These are phyloP conservation scores for Ganoderma lingzhi DNA, from an alignment of 1,284 basidiomycete species.

Conservation along the genomic window DNA sequence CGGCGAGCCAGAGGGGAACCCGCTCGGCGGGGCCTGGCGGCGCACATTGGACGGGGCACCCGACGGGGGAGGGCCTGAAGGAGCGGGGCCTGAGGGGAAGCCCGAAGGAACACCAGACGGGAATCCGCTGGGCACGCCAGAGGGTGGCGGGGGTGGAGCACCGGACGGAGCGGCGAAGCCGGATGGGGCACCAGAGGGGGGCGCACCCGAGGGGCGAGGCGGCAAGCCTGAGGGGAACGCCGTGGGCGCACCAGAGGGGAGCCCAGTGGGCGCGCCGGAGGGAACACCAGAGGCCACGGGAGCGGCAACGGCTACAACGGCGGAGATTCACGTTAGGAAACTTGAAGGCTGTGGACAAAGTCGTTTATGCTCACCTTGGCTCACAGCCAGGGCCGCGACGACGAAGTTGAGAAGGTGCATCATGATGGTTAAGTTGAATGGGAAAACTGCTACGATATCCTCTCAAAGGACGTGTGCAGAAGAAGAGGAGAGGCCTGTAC, in stretches of 20 bases:
- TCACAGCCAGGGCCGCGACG: not conserved
- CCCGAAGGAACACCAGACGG: not conserved
- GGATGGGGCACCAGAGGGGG: too few relatives aligned
- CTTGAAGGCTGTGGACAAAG: not conserved
- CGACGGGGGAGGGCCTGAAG: not conserved
- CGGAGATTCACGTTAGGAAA: not conserved
- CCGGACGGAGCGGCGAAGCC: too few relatives aligned
- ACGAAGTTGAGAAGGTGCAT: slow-evolving; percentile 1
- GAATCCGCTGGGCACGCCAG: not conserved
- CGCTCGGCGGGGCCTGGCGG: not conserved
- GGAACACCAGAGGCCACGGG: not conserved
- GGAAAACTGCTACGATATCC: not conserved
- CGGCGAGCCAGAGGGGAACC: not conserved
- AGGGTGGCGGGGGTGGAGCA: not conserved
- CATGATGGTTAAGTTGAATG: not conserved
- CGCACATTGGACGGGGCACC: not conserved
- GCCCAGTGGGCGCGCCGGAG: not conserved
- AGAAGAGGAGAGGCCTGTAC: not conserved
- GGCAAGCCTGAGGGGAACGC: too few relatives aligned
- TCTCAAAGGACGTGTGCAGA: not conserved
- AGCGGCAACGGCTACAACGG: not conserved
- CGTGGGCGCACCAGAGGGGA: not conserved
- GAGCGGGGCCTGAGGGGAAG: not conserved
- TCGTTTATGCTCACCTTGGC: not conserved
- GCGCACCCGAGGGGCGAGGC: too few relatives aligned